Base-by-base conservation (phyloP, 257 asterid species). In the Sherardia arvensis region DNA sequence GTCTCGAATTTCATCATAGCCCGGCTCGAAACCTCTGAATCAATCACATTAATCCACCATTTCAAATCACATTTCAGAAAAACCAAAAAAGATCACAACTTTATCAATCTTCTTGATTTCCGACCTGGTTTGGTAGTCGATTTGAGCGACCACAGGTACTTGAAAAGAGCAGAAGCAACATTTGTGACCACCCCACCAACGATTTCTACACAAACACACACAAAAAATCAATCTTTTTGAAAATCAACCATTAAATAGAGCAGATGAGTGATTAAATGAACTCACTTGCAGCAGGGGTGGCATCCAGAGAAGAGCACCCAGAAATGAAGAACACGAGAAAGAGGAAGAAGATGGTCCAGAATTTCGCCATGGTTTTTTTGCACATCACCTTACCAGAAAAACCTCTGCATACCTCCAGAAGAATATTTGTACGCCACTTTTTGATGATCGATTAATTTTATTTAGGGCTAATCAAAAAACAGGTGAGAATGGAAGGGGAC, bases 1-100 rank as follows among this genome's bases (percentile, higher is more conserved):
- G 92, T 74, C 78, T 90, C 99, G 51, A 93, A 90, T 80, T 90
- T 93, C 80, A 90, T 74, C 99, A 86, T 88, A 32, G 98, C 82
- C 69, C 94, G 98, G 83, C 87, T 87, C 2, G 85, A 62, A 77
- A 73, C 76, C 22, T 81, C 97, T 90, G 79, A 70, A 71, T 66
- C 45, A 75, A 71, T 43, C 49, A 9, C 66, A 61, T 59, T 33
- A 60, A 21, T 57, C 32, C 56, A n/a, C 56, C 70, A 32, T 58
- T 48, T 49, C 36, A 53, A 36, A 43, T 17, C 51, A 15, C 47
- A 38, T 38, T 1, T 14, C 14, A 43, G 4, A 7, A 17, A 43
- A 14, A 43, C 49, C 15, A 38, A 43, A 61, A 21, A 32, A 29
- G n/a, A 18, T 5, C 33, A n/a, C 30, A 23, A 48, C 7, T 1